Evolutionary conservation across 1,139 yeast genomes (phyloP).

Genomic region (Scheffersomyces cryptocercus): DNA sequence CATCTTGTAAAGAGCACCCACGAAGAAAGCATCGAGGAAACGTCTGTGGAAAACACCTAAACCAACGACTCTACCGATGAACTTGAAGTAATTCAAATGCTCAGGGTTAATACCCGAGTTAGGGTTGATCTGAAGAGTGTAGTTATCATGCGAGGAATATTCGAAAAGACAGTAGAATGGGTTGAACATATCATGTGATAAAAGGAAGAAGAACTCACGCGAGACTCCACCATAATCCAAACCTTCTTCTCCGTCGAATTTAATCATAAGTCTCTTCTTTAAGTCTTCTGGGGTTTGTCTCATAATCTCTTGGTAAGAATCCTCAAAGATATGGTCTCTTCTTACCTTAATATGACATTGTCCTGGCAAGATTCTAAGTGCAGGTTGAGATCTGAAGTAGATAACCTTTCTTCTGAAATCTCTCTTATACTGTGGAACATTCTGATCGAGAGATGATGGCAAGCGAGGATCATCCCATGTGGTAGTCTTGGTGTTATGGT

Average conservation of each 20-base stretch:
- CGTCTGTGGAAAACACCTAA: constrained; percentile 97
- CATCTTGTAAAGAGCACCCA: constrained; percentile 97
- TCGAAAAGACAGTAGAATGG: constrained; percentile 97
- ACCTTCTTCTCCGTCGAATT: constrained; percentile 99
- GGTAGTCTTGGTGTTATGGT: constrained; percentile 97
- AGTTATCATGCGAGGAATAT: constrained; percentile 96
- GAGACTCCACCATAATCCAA: constrained; percentile 99
- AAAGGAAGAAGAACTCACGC: constrained; percentile 91
- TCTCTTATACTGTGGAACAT: constrained; percentile 98
- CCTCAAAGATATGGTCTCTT: constrained; percentile 95
- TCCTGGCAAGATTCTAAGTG: constrained; percentile 93
- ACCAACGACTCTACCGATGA: constrained; percentile 97
- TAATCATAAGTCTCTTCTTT: constrained; percentile 96
- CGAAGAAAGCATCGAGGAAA: constrained; percentile 96
- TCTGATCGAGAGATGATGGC: constrained; percentile 95
- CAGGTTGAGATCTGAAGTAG: constrained; percentile 97
- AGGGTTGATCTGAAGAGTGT: constrained; percentile 95
- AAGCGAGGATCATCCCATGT: constrained; percentile 99
- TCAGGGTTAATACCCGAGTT: constrained; percentile 98
- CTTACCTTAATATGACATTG: constrained; percentile 98
- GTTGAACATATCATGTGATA: constrained; percentile 98
- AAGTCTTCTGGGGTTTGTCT: constrained; percentile 97
- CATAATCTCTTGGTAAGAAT: constrained; percentile 97
- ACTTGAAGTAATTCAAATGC: constrained; percentile 95
- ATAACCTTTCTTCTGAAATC: constrained; percentile 97